phyloP scores from a whole-genome alignment of 306 rosid species.

The Pterocarpus santalinus region DNA sequence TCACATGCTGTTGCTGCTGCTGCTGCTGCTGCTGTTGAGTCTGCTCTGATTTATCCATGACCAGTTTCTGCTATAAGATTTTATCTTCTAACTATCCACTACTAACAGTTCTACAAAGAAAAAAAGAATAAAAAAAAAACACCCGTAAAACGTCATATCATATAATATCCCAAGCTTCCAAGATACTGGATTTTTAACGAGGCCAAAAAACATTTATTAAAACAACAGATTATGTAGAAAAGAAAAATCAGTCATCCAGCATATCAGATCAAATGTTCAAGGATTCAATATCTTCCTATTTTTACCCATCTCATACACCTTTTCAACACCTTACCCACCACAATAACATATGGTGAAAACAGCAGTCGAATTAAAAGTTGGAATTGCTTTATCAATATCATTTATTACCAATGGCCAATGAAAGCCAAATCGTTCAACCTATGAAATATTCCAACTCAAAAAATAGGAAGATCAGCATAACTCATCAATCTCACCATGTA shows the following conservation, averaged over 20 bases:
- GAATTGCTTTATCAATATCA: slow-evolving; percentile 16
- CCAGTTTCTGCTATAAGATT: slow-evolving; percentile 31
- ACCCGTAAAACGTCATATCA: background rate
- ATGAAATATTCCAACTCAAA: slow-evolving; percentile 2
- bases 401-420: background rate
- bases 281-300: background rate
- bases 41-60: slow-evolving; percentile 81
- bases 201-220: background rate
- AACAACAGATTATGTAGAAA: background rate
- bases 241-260: background rate
- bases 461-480: background rate
- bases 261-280: background rate
- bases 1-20: slow-evolving; percentile 51
- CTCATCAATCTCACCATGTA: background rate
- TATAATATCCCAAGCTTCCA: slow-evolving; percentile 33
- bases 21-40: slow-evolving; percentile 58
- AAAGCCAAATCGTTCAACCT: slow-evolving; percentile 2
- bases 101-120: slow-evolving; percentile 46
- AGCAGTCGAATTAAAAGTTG: background rate
- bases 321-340: background rate
- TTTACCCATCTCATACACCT: background rate
- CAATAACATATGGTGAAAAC: slow-evolving; percentile 19
- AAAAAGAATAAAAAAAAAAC: background rate
- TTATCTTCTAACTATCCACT: slow-evolving; percentile 44
- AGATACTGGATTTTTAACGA: background rate